phyloP scores from a whole-genome alignment of 1,139 yeast species.

The Suhomyces terraborum region DNA sequence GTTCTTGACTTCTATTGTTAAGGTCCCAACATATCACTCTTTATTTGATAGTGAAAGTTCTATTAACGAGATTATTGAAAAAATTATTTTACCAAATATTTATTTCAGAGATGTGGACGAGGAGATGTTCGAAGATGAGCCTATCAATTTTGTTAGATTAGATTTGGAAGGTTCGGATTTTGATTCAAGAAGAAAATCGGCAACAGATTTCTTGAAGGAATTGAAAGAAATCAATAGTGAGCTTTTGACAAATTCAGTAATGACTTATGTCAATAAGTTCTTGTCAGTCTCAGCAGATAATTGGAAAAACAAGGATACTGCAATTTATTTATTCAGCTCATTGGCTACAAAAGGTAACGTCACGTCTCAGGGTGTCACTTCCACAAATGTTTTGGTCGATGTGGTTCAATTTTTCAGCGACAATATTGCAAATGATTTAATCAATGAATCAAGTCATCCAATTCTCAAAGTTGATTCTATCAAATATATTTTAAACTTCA shows the following conservation, averaged over 20 bases:
- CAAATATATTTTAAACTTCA: slow-evolving; percentile 82
- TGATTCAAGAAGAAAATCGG: slow-evolving; percentile 88
- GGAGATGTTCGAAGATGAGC: slow-evolving; percentile 95
- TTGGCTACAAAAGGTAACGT: slow-evolving; percentile 89
- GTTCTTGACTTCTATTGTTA: slow-evolving; percentile 80
- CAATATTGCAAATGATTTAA: slow-evolving; percentile 80
- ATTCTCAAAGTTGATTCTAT: slow-evolving; percentile 90
- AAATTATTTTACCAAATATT: slow-evolving; percentile 86
- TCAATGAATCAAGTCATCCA: slow-evolving; percentile 56
- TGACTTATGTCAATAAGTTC: slow-evolving; percentile 74
- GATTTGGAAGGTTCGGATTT: slow-evolving; percentile 95
- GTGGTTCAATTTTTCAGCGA: slow-evolving; percentile 82
- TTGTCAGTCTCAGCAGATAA: slow-evolving; percentile 44
- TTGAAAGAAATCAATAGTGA: slow-evolving; percentile 79
- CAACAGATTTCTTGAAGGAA: slow-evolving; percentile 88
- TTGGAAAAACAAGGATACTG: slow-evolving; percentile 89
- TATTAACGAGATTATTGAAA: slow-evolving; percentile 74
- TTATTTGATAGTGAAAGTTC: slow-evolving; percentile 70
- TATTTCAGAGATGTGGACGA: slow-evolving; percentile 83
- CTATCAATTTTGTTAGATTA: slow-evolving; percentile 85
- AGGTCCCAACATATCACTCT: slow-evolving; percentile 60
- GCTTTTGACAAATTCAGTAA: slow-evolving; percentile 70
- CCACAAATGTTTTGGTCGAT: slow-evolving; percentile 81
- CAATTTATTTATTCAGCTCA: slow-evolving; percentile 82
- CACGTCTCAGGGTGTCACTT: slow-evolving; percentile 84